Conservation (phyloP, 495 filamentous ascomycete genomes). For the Podospora pseudocomata region DNA sequence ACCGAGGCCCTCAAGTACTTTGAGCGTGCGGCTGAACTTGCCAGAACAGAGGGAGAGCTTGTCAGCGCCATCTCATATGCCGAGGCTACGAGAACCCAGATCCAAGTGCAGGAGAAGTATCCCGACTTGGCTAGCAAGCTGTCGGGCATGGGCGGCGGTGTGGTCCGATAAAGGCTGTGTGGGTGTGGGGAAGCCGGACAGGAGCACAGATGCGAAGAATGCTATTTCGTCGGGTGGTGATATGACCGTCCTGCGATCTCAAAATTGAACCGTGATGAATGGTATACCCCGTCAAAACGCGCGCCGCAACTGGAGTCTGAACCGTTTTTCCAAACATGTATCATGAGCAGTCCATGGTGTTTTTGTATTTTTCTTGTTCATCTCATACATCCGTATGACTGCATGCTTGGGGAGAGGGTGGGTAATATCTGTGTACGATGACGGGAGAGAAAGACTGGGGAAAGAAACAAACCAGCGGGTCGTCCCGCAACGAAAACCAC, state of each 20-base stretch:
- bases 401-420: neutral
- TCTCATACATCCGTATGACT: neutral
- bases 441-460: neutral
- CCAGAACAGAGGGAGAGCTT: slow-evolving; percentile 92
- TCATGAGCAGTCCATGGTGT: neutral
- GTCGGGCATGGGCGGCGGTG: slow-evolving; percentile 59
- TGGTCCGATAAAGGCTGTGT: slow-evolving; percentile 26
- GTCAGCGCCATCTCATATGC: slow-evolving; percentile 96
- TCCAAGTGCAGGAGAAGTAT: slow-evolving; percentile 97
- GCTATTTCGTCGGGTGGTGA: neutral
- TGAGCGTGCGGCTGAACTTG: slow-evolving; percentile 89
- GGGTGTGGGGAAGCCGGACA: neutral
- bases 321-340: neutral
- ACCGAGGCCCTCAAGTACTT: slow-evolving; percentile 95
- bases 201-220: neutral
- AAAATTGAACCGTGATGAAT: neutral
- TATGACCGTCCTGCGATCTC: neutral
- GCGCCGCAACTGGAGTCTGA: neutral
- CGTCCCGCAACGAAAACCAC: neutral
- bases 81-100: slow-evolving; percentile 92
- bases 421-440: neutral
- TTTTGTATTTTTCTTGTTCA: neutral
- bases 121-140: slow-evolving; percentile 86
- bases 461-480: neutral
- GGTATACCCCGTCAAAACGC: neutral